These are phyloP conservation scores for Areca catechu DNA, from an alignment of 176 grass and related monocot species.

Conservation along the genomic window DNA sequence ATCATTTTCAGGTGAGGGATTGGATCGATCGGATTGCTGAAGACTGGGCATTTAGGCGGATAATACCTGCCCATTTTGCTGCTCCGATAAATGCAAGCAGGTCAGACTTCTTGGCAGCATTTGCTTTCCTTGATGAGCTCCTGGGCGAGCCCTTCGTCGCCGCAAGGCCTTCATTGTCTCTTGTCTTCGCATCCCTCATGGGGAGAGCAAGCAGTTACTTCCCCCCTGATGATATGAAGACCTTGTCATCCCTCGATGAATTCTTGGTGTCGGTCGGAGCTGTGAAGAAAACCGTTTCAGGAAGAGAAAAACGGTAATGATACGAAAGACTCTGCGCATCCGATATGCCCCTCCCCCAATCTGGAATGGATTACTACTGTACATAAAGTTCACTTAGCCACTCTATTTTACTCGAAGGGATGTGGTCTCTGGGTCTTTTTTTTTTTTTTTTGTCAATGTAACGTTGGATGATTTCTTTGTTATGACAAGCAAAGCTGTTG, in stretches of 20 bases:
- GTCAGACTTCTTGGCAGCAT: conserved; percentile 73
- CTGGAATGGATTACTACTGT: too few relatives aligned
- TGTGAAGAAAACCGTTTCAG: conserved; percentile 77
- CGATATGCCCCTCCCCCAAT: too few relatives aligned
- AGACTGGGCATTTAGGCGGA: conserved; percentile 53
- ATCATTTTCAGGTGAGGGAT: conserved; percentile 48
- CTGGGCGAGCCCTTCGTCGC: conserved; percentile 30
- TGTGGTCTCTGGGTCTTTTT: too few relatives aligned
- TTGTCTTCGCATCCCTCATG: conserved; percentile 68
- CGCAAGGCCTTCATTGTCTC: conserved; percentile 29
- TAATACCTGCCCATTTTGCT: conserved; percentile 65
- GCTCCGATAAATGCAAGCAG: conserved; percentile 50
- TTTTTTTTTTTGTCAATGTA: too few relatives aligned
- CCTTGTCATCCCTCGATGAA: conserved; percentile 83
- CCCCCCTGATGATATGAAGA: conserved; percentile 92
- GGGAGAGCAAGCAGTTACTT: conserved; percentile 69
- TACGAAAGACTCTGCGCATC: too few relatives aligned
- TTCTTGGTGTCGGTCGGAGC: conserved; percentile 77
- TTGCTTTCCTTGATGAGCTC: conserved; percentile 69
- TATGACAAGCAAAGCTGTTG: too few relatives aligned
- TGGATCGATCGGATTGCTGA: conserved; percentile 58
- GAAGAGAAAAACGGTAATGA: conserved; percentile 48
- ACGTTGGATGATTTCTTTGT: too few relatives aligned
- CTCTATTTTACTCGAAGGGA: too few relatives aligned
- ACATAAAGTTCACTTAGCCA: too few relatives aligned